Base-by-base conservation (phyloP, 2,329 filamentous ascomycete species). In the Catunica adiposa region DNA sequence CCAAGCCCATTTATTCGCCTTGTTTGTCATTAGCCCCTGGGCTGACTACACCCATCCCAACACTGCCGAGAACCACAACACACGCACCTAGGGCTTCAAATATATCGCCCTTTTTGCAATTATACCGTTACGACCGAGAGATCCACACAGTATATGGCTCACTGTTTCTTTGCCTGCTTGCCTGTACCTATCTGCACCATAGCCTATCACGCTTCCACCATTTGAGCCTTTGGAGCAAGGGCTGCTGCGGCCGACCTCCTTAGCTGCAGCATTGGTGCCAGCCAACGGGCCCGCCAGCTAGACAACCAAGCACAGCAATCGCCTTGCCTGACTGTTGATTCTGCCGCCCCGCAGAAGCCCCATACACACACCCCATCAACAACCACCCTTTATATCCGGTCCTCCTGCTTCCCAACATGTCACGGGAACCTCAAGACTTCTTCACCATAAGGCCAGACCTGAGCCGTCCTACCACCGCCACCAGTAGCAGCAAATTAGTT, bases 401-500 rank as follows among this genome's bases (percentile, higher is more conserved):
- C 11, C 22, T 46, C 34, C 31, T 38, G 53, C 31, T 8, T 25
- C 7, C 8, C 40, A 53, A 23, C 40, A 58, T 58, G 56, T 55
- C 53, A 47, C 53, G 54, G 20, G 53, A 56, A 37, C 56, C 51
- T n/a, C 34, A 53, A 23, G 56, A 58, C 20, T 55, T 58, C 42
- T 55, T 52, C 29, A 48, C 38, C 17, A 58, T 58, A 58, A 54
- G 56, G 38, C 56, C 56, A 26, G 56, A 58, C 44, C 40, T 56
- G 20, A 58, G 56, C 42, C 56, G 56, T 46, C 56, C 56, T 25
- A 56, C 56, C n/a, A 58, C 56, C n/a, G 53, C 56, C 22, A 37
- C 56, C 14, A 58, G 53, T 48, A 58, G 54, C 38, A 63, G 62
- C 15, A 61, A 64, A 37, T 64, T 72, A 8, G 60, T 66, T 6